Conservation (phyloP, 495 filamentous ascomycete genomes). For the Staphylotrichum longicolle region DNA sequence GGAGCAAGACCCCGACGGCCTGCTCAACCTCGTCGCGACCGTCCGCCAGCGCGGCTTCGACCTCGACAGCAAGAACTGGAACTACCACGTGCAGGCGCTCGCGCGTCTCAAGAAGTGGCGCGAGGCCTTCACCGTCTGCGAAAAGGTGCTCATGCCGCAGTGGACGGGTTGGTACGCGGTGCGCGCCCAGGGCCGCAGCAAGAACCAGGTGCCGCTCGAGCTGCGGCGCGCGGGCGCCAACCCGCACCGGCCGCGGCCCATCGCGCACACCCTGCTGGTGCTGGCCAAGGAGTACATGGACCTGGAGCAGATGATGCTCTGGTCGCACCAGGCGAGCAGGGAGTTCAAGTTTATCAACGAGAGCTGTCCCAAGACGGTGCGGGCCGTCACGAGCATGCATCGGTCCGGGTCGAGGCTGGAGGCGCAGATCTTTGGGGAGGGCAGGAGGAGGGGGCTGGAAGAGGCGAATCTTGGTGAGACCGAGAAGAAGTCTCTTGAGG, state of each 20-base stretch:
- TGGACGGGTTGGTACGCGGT: constrained; percentile 66
- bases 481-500: not conserved
- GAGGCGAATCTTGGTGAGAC: not conserved
- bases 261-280: constrained; percentile 40
- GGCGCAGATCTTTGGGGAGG: constrained; percentile 16
- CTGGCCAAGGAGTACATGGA: constrained; percentile 42
- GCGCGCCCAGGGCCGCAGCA: constrained; percentile 22
- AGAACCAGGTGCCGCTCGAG: constrained; percentile 36
- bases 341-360: constrained; percentile 28
- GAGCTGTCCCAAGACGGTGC: constrained; percentile 31
- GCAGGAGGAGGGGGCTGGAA: not conserved
- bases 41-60: constrained; percentile 62
- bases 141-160: constrained; percentile 67
- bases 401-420: constrained; percentile 21
- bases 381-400: constrained; percentile 42
- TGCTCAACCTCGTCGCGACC: constrained; percentile 50
- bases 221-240: constrained; percentile 34
- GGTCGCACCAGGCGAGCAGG: constrained; percentile 32
- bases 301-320: constrained; percentile 35
- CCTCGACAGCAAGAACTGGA: constrained; percentile 63
- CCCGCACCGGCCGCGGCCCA: constrained; percentile 37
- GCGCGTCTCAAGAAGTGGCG: constrained; percentile 40
- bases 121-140: constrained; percentile 65
- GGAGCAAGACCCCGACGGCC: constrained; percentile 45
- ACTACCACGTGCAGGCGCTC: constrained; percentile 55